Base-by-base conservation (phyloP, 164 flowering plant genomes). In the Hamamelis virginiana region DNA sequence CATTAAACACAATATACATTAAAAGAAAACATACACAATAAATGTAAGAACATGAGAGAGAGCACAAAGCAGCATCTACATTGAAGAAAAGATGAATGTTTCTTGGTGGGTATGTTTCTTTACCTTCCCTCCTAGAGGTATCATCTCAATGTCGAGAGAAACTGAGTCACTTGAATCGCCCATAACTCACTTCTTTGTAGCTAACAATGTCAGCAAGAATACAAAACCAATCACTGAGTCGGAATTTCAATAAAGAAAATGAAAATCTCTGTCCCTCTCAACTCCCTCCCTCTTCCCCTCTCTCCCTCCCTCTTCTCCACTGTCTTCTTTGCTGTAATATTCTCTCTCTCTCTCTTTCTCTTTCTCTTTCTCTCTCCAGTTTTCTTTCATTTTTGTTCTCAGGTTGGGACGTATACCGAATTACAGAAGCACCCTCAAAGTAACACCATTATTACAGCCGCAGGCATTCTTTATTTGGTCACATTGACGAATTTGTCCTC, bases 71-170 rank as follows among this genome's bases (percentile, higher is more conserved):
- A 8, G 18, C 22, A 73, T 38, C 59, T 44, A 47, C 72, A 72
- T 69, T 56, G 47, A 74, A 72, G 22, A 61, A 56, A 2, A 38
- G 53, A 45, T 13, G n/a, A 53, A 47, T 59, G 19, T 0, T 53
- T 67, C 15, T 16, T 23, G 11, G 2, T 48, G 33, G 57, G 9
- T 68, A n/a, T 59, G 43, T 10, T 68, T 27, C 28, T 19, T 71
- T 73, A 84, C 91, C 86, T 85, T 83, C 60, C 89, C 91, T 61
- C 81, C 86, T 13, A 81, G 61, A 22, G 88, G 81, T 55, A 82
- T 68, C 81, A 71, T 66, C 72, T 85, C 83, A 70, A 85, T 80
- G 58, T 87, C 89, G 28, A 87, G 70, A 16, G 85, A 83, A 28
- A 87, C 81, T 0, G 87, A 87, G 76, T 78, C 85, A 53, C 82